These are phyloP conservation scores for Murraya paniculata DNA, from an alignment of 345 rosid genomes.

Conservation along the genomic window DNA sequence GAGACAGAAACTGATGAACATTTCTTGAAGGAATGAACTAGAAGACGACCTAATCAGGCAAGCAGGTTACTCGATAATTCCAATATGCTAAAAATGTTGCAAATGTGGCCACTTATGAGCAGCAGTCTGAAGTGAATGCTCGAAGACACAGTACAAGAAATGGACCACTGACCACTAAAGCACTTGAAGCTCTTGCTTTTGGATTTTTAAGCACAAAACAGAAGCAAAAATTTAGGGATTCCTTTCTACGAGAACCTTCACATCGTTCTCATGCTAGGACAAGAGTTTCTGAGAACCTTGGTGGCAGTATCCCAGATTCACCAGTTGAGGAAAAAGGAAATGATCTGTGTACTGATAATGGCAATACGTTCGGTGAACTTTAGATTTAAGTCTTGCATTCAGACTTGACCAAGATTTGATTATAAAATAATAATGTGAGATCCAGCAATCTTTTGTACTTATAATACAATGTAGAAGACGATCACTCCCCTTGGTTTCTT, in stretches of 20 bases:
- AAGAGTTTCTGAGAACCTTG: conserved; percentile 16
- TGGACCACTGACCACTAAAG: conserved; percentile 51
- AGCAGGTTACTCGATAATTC: conserved; percentile 10
- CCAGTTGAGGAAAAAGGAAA: conserved; percentile 24
- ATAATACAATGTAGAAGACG: neutral
- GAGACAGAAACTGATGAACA: conserved; percentile 34
- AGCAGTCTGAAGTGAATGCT: conserved; percentile 23
- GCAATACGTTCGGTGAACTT: conserved; percentile 1
- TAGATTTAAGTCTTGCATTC: neutral
- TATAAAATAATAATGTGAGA: neutral
- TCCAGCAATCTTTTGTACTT: neutral
- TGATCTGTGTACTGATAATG: conserved; percentile 16
- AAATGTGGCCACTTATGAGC: conserved; percentile 15
- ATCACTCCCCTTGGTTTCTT: neutral
- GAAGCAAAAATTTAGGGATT: conserved; percentile 34
- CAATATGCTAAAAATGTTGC: neutral
- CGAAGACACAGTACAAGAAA: conserved; percentile 57
- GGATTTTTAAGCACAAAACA: conserved; percentile 37
- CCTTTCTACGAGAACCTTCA: conserved; percentile 15
- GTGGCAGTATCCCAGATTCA: neutral
- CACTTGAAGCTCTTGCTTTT: conserved; percentile 55
- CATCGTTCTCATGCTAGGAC: conserved; percentile 17
- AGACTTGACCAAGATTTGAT: neutral
- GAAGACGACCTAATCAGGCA: conserved; percentile 7
- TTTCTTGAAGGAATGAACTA: conserved; percentile 11